Base-by-base conservation (phyloP, 768 basidiomycete species). In the Pleurotus djamor region DNA sequence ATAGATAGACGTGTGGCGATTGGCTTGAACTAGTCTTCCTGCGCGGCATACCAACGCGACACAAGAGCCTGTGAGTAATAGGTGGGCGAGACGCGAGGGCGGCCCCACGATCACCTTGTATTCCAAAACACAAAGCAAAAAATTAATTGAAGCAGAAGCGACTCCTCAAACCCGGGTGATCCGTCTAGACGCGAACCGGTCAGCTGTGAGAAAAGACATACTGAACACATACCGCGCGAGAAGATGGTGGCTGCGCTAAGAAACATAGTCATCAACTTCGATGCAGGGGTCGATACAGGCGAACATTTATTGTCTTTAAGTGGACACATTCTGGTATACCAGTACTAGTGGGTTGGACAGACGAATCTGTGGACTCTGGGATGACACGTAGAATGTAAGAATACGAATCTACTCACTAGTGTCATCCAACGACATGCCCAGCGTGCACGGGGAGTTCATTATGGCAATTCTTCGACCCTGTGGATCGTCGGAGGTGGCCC, bases 1-100 rank as follows among this genome's bases (percentile, higher is more conserved):
- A 44, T 41, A 56, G 54, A 44, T 44, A 56, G 41, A 56, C 54
- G 44, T 37, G 9, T n/a, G 44, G 21, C 44, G 54, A 56, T 37
- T 17, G 21, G 34, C 17, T 10, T 28, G 16, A 28, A 28, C 21
- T 28, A 37, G 21, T 56, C 38, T 32, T 43, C 38, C 41, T 2
- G 17, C 16, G 34, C 34, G 10, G 28, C 49, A 50, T 28, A 16
- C 17, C 34, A 56, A 16, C 12, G 17, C 54, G 12, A 43, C 28
- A 33, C 54, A 56, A 28, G 21, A 28, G 21, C 21, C 21, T 52
- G 51, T 38, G 21, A 52, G 51, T 14, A 52, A 28, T 1, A 28
- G 21, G 21, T 28, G 3, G 21, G 21, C 21, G 3, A 28, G 21
- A 28, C 21, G 21, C 21, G 21, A 52, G n/a, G 14, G 36, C n/a